Percentiles rank a stretch among this genome's conserved stretches.
phyloP scores from a whole-genome alignment of 331 rosid genomes.

The Acacia pycnantha region DNA sequence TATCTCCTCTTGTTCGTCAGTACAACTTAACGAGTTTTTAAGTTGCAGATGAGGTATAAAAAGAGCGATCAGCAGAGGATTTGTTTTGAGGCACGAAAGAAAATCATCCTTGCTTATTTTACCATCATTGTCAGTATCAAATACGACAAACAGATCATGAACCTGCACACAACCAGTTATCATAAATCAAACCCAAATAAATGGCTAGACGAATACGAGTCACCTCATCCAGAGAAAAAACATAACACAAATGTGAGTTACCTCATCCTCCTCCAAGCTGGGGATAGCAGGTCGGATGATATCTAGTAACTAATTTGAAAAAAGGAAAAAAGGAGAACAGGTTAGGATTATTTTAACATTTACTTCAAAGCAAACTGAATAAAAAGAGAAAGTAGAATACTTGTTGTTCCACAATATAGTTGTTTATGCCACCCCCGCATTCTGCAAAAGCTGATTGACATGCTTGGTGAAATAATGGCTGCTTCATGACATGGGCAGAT shows the following conservation, averaged over 20 bases:
- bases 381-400: slow-evolving; percentile 40
- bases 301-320: slow-evolving; percentile 44
- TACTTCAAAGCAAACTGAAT: slow-evolving; percentile 1
- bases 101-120: slow-evolving; percentile 66
- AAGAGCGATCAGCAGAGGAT: slow-evolving; percentile 81
- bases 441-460: slow-evolving; percentile 69
- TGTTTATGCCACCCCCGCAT: slow-evolving; percentile 47
- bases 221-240: background rate
- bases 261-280: slow-evolving; percentile 63
- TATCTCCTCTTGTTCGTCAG: slow-evolving; percentile 44
- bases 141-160: slow-evolving; percentile 5
- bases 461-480: slow-evolving; percentile 60
- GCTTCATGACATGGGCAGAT: slow-evolving; percentile 64
- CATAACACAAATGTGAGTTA: slow-evolving; percentile 25
- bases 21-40: slow-evolving; percentile 29
- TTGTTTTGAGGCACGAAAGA: slow-evolving; percentile 54
- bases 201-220: background rate
- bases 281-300: slow-evolving; percentile 35
- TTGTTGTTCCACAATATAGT: slow-evolving; percentile 52
- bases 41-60: slow-evolving; percentile 52
- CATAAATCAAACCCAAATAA: background rate
- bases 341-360: slow-evolving; percentile 22
- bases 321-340: background rate
- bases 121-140: slow-evolving; percentile 40
- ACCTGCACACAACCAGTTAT: background rate